Evolutionary conservation across 176 grass and related monocot genomes (phyloP), one percentile per base, ranked within the genome.

Genomic region (Paspalum vaginatum): DNA sequence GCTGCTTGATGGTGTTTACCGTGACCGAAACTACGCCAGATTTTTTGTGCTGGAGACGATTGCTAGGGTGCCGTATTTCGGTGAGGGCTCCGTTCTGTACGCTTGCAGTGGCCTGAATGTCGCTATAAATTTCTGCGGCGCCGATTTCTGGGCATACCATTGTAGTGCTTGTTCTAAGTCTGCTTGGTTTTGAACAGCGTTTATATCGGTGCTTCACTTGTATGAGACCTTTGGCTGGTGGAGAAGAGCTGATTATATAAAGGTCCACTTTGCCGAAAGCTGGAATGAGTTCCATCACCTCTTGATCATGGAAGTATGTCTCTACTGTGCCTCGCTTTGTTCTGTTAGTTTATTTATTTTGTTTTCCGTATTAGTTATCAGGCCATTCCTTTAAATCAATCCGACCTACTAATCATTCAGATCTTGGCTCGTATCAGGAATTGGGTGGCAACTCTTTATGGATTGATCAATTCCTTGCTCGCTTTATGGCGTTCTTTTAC

Each of bases 131-230:
- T 49, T 49, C 66, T 17, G 38, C 20, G 13, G 13, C 14, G 49
- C 9, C 42, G 10, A 9, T 82, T 64, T 50, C 11, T 8, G 18
- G 11, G 4, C 1, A 6, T 9, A 32, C 9, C 42, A 4, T 11
- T 11, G 11, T 6, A 5, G 4, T 70, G 22, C 8, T 8, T 74
- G 27, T 63, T 46, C 47, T 80, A 1, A 14, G 5, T 59, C n/a
- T 65, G n/a, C 11, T 63, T 77, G 50, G 4, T 70, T 58, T 9
- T 45, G 56, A 61, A 74, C 87, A 98, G 96, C 84, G 5, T 98
- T 98, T 86, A 98, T 98, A 89, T 98, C 96, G 40, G 92, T 98
- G 75, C 88, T 98, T 75, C 96, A 98, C 81, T 2, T 98, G 86
- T 95, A 98, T 27, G 96, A 98, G 77, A 98, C 92, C 45, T 95